These are phyloP conservation scores for Ascochyta pisi DNA, from an alignment of 2,329 filamentous ascomycete genomes.

Conservation along the genomic window DNA sequence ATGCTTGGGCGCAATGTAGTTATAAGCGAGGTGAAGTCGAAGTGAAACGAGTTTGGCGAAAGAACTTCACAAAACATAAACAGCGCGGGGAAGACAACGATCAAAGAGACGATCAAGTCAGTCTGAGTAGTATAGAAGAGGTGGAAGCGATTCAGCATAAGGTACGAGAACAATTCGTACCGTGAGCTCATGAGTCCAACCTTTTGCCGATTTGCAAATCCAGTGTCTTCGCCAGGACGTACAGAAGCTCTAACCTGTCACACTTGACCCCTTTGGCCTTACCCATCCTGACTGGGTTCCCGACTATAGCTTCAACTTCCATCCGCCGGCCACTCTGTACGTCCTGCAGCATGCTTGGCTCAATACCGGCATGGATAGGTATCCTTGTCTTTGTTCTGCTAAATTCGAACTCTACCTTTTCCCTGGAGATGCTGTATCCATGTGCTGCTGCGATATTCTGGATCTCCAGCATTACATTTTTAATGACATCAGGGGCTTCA, in stretches of 20 bases:
- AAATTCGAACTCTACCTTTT: constrained; percentile 50
- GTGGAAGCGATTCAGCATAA: not conserved
- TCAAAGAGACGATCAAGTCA: not conserved
- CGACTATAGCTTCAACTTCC: constrained; percentile 60
- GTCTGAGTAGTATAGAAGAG: not conserved
- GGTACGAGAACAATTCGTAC: not conserved
- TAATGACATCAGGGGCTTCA: constrained; percentile 46
- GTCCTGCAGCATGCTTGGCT: constrained; percentile 61
- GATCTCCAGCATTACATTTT: constrained; percentile 56
- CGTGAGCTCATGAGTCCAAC: not conserved
- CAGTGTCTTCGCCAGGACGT: constrained; percentile 54
- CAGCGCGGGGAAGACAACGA: not conserved
- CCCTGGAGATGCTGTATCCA: constrained; percentile 50
- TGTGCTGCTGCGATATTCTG: constrained; percentile 50
- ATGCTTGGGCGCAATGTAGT: not conserved
- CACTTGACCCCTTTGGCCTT: constrained; percentile 50
- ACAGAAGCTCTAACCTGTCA: constrained; percentile 54
- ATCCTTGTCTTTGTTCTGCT: constrained; percentile 48
- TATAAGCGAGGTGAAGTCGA: not conserved
- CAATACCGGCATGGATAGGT: constrained; percentile 48
- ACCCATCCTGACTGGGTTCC: constrained; percentile 54
- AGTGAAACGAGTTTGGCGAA: not conserved
- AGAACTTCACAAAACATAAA: not conserved
- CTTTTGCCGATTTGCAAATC: constrained; percentile 43
- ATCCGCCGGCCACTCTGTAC: constrained; percentile 51